These are phyloP conservation scores for Ailanthus altissimus DNA, from an alignment of 345 rosid genomes.

Conservation along the genomic window DNA sequence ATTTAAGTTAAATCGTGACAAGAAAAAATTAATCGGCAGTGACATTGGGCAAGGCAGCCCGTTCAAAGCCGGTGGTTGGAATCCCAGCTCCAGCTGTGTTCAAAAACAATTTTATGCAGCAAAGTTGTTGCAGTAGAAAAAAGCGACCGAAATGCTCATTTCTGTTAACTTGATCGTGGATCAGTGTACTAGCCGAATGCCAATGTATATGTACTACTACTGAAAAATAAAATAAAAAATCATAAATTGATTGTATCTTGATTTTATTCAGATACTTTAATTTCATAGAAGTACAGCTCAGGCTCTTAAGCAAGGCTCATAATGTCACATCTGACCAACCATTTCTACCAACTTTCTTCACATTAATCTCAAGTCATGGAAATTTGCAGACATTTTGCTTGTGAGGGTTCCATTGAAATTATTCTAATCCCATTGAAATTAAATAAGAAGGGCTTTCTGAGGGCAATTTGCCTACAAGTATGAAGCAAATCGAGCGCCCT, in stretches of 20 bases:
- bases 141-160: not conserved
- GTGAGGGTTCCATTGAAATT: not conserved
- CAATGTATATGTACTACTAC: too few species aligned
- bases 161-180: slow-evolving; percentile 6
- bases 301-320: slow-evolving; percentile 10
- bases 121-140: not conserved
- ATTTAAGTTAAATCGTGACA: too few species aligned
- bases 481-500: too few species aligned
- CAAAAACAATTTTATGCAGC: not conserved
- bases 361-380: not conserved
- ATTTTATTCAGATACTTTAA: not conserved
- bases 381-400: too few species aligned
- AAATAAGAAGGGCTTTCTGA: too few species aligned
- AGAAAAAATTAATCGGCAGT: too few species aligned
- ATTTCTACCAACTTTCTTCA: slow-evolving; percentile 7
- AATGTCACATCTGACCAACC: slow-evolving; percentile 24
- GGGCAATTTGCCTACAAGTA: too few species aligned
- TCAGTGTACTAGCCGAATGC: not conserved
- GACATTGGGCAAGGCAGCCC: too few species aligned
- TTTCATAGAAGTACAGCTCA: not conserved
- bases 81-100: slow-evolving; percentile 29
- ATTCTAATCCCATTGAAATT: not conserved
- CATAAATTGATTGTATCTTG: not conserved
- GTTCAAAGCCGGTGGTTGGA: slow-evolving; percentile 16
- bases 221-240: not conserved